These are phyloP conservation scores for Puccinia hordei DNA, from an alignment of 1,284 basidiomycete genomes.

Conservation along the genomic window DNA sequence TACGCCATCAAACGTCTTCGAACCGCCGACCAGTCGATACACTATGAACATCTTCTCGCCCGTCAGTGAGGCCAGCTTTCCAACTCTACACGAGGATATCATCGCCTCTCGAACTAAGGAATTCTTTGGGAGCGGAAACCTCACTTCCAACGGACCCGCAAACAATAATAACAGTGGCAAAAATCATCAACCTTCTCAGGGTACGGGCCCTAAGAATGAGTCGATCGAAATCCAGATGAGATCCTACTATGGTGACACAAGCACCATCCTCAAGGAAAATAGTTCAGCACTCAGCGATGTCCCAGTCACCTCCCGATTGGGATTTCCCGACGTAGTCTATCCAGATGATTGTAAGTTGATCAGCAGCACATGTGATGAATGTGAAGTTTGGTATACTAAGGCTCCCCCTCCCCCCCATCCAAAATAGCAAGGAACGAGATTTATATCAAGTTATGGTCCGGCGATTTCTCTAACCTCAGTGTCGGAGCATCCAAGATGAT, in stretches of 20 bases:
- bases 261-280: conserved; percentile 77
- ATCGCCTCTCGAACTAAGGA: conserved; percentile 77
- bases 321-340: conserved; percentile 94
- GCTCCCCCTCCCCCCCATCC: neutral
- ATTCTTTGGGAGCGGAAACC: conserved; percentile 67
- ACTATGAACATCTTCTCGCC: conserved; percentile 87
- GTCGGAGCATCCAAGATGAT: conserved; percentile 51
- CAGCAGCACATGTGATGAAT: neutral
- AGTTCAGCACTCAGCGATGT: conserved; percentile 80
- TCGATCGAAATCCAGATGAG: conserved; percentile 47
- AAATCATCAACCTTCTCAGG: conserved; percentile 64
- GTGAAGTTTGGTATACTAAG: neutral
- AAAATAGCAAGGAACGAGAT: conserved; percentile 49
- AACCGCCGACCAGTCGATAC: conserved; percentile 64
- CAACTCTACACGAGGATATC: conserved; percentile 92
- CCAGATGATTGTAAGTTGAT: conserved; percentile 88
- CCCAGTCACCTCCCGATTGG: conserved; percentile 81
- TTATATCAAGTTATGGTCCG: conserved; percentile 51
- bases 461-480: conserved; percentile 46
- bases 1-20: conserved; percentile 29
- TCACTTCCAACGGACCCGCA: conserved; percentile 35
- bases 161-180: conserved; percentile 5
- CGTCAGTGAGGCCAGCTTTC: conserved; percentile 77
- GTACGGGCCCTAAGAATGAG: conserved; percentile 60
- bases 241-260: conserved; percentile 74